Conservation (phyloP, 176 grass and related monocot species). For the Ensete glaucum region DNA sequence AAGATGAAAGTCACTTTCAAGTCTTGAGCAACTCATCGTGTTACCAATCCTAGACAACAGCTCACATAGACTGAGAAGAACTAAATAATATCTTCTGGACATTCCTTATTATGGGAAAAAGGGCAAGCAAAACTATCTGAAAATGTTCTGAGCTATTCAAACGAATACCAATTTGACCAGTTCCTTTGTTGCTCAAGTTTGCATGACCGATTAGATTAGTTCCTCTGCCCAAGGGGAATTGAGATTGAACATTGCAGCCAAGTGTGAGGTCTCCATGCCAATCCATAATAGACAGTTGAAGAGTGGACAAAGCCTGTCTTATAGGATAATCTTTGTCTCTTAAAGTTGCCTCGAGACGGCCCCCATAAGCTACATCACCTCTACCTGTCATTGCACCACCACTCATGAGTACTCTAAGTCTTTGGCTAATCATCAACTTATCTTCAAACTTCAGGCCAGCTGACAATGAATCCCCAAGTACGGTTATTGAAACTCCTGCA, state of each 20-base stretch:
- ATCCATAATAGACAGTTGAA: slow-evolving; percentile 51
- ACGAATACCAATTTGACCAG: slow-evolving; percentile 53
- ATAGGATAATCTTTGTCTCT: slow-evolving; percentile 40
- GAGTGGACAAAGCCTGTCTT: slow-evolving; percentile 41
- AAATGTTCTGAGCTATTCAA: slow-evolving; percentile 54
- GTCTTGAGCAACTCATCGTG: too few species aligned
- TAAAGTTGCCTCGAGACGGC: slow-evolving; percentile 48
- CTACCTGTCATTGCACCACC: slow-evolving; percentile 39
- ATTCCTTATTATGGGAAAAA: slow-evolving; percentile 28
- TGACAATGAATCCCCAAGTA: slow-evolving; percentile 49
- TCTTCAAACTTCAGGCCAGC: slow-evolving; percentile 65
- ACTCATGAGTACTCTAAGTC: slow-evolving; percentile 39
- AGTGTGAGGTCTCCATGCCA: slow-evolving; percentile 55
- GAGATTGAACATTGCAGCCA: slow-evolving; percentile 50
- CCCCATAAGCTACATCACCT: slow-evolving; percentile 45
- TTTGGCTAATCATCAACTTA: slow-evolving; percentile 40
- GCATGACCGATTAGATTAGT: slow-evolving; percentile 48
- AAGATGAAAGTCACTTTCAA: too few species aligned
- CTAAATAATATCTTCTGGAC: too few species aligned
- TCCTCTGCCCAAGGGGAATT: slow-evolving; percentile 48
- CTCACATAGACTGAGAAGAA: too few species aligned
- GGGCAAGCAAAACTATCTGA: slow-evolving; percentile 54
- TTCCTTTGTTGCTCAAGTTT: slow-evolving; percentile 55
- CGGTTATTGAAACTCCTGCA: slow-evolving; percentile 58
- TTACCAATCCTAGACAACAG: too few species aligned